Base-by-base conservation (phyloP, 2,329 filamentous ascomycete species). In the Westerdykella aurantiaca region DNA sequence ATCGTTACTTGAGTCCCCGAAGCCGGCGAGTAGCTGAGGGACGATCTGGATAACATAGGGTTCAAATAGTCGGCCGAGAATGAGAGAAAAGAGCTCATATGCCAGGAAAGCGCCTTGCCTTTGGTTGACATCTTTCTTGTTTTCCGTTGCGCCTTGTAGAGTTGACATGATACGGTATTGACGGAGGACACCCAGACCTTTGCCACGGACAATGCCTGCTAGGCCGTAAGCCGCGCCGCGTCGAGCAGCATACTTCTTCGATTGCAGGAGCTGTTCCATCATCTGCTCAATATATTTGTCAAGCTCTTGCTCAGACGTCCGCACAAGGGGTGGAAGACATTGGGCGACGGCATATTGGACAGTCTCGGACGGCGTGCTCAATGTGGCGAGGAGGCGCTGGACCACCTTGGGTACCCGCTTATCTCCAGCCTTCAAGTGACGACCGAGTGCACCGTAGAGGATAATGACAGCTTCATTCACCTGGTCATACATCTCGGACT, bases 401-500 rank as follows among this genome's bases (percentile, higher is more conserved):
- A 98, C 83, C 37, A 98, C 93, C 44, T 85, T 82, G 1, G 90
- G 88, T 39, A 97, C 81, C 58, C 94, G 90, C 52, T 81, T 72
- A 65, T 98, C 93, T n/a, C 89, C 88, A 6, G 82, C 70, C 53
- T 86, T 81, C 46, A 98, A 72, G 72, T 98, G 93, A 41, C 87
- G 82, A 35, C 90, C 93, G 31, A 98, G 73, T 41, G 94, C 91
- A 63, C 93, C 93, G 58, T 98, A 98, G 65, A 98, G 85, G 56
- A 98, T 93, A 55, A 98, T 90, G 41, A 98, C 90, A 14, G 94
- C 93, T 69, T 98, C 93, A 56, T 96, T 96, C 50, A 97, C 86
- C 47, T 88, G 81, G 67, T 98, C 94, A 14, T 87, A 83, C 42
- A 84, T 81, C 53, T 90, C 82, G 0, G 84, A 89, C 45, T 82